Percentiles rank a stretch among this genome's conserved stretches.
Evolutionary conservation across 2,329 filamentous ascomycete species (phyloP).

Genomic region (Xylaria hypoxylon): DNA sequence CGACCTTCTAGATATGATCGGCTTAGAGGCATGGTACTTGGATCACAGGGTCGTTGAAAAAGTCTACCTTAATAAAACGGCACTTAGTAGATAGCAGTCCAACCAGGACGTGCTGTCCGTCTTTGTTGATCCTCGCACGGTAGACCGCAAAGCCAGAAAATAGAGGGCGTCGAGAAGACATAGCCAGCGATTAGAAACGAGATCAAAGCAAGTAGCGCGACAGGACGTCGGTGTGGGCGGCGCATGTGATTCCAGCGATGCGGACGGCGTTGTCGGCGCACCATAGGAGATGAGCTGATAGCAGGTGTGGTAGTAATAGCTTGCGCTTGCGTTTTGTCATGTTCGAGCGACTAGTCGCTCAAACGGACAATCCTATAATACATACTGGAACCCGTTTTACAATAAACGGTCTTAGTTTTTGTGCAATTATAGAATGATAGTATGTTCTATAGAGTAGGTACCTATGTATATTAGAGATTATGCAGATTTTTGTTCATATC

Average conservation of each 20-base stretch:
- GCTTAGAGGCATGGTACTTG: neutral
- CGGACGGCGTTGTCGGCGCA: constrained; percentile 12
- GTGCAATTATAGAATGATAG: constrained; percentile 11
- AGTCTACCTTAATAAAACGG: constrained; percentile 17
- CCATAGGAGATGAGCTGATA: constrained; percentile 11
- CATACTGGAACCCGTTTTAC: constrained; percentile 8
- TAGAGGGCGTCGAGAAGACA: constrained; percentile 17
- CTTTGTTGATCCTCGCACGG: constrained; percentile 13
- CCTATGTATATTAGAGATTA: constrained; percentile 16
- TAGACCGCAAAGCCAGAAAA: constrained; percentile 23
- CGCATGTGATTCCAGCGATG: constrained; percentile 10
- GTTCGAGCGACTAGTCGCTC: neutral
- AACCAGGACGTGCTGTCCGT: constrained; percentile 17
- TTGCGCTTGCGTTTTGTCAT: too few relatives aligned
- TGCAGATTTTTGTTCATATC: constrained; percentile 9
- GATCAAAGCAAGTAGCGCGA: neutral
- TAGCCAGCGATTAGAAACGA: neutral
- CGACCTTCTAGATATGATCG: too few relatives aligned
- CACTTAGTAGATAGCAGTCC: constrained; percentile 18
- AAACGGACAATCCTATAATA: neutral
- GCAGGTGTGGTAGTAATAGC: neutral
- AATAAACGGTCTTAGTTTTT: constrained; percentile 17
- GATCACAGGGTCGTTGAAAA: constrained; percentile 12
- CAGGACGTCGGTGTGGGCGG: neutral
- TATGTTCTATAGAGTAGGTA: too few relatives aligned